Evolutionary conservation across 768 basidiomycete genomes (phyloP).

Genomic region (Lactifluus subvellereus): DNA sequence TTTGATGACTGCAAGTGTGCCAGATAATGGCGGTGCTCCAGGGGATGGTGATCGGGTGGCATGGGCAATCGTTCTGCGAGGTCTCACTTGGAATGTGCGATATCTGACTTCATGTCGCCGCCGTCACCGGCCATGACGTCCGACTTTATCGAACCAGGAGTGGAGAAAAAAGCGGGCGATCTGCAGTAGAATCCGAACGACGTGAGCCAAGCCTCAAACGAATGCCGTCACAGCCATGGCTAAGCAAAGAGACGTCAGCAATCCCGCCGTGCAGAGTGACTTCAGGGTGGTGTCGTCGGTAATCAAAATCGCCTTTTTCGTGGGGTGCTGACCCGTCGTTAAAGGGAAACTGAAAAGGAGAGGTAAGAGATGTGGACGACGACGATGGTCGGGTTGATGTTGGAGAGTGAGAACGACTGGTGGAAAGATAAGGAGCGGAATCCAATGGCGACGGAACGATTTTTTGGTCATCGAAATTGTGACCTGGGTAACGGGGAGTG

Average conservation of each 20-base stretch:
- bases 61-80: constrained; percentile 20
- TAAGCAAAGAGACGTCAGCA: constrained; percentile 58
- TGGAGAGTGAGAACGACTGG: constrained; percentile 69
- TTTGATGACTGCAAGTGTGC: constrained; percentile 85
- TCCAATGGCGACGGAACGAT: constrained; percentile 45
- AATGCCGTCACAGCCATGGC: constrained; percentile 47
- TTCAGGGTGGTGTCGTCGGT: constrained; percentile 55
- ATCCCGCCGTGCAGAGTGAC: constrained; percentile 70
- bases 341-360: constrained; percentile 64
- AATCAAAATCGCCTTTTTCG: constrained; percentile 61
- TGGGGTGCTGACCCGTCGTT: constrained; percentile 47
- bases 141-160: constrained; percentile 45
- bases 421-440: constrained; percentile 51
- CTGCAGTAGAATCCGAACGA: constrained; percentile 43
- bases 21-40: constrained; percentile 49
- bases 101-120: constrained; percentile 39
- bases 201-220: constrained; percentile 54
- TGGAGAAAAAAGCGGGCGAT: constrained; percentile 44
- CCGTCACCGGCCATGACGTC: constrained; percentile 47
- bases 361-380: constrained; percentile 54
- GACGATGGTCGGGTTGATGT: constrained; percentile 58
- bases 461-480: constrained; percentile 52
- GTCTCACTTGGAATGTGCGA: constrained; percentile 31
- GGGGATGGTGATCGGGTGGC: constrained; percentile 43
- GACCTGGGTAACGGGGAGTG: constrained; percentile 36